phyloP scores from a whole-genome alignment of 495 filamentous ascomycete species.

The Tuber melanosporum region DNA sequence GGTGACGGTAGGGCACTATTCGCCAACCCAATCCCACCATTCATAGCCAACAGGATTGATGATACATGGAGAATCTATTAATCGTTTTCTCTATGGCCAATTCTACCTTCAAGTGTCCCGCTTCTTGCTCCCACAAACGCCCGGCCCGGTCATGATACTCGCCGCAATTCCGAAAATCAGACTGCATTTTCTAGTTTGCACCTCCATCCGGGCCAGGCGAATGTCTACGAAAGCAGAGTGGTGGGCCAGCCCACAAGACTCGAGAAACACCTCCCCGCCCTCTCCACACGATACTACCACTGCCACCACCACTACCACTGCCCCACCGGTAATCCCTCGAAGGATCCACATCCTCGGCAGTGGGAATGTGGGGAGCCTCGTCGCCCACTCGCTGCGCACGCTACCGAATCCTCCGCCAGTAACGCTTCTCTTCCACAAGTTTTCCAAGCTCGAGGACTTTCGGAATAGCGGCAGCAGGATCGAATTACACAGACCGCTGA shows the following conservation, averaged over 20 bases:
- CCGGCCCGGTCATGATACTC: neutral
- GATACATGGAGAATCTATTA: neutral
- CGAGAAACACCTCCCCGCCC: neutral
- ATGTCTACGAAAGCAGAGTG: neutral
- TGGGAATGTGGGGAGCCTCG: slow-evolving; percentile 52
- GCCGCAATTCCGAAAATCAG: neutral
- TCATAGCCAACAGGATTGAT: neutral
- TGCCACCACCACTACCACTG: slow-evolving; percentile 9
- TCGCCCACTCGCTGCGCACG: slow-evolving; percentile 48
- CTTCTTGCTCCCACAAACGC: neutral
- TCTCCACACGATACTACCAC: neutral
- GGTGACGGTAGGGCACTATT: neutral
- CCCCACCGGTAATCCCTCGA: slow-evolving; percentile 11
- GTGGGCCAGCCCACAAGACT: neutral
- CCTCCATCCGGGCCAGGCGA: neutral
- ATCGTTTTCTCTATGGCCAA: slow-evolving; percentile 1
- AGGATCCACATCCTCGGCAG: slow-evolving; percentile 52
- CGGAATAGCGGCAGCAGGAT: slow-evolving; percentile 13
- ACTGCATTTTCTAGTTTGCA: neutral
- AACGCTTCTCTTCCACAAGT: slow-evolving; percentile 49
- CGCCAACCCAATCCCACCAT: neutral
- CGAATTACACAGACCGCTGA: slow-evolving; percentile 39
- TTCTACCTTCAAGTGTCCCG: neutral
- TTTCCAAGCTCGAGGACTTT: slow-evolving; percentile 45
- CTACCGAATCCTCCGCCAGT: slow-evolving; percentile 43